Conservation (phyloP, 2,329 filamentous ascomycete species). For the Ascochyta fabae region DNA sequence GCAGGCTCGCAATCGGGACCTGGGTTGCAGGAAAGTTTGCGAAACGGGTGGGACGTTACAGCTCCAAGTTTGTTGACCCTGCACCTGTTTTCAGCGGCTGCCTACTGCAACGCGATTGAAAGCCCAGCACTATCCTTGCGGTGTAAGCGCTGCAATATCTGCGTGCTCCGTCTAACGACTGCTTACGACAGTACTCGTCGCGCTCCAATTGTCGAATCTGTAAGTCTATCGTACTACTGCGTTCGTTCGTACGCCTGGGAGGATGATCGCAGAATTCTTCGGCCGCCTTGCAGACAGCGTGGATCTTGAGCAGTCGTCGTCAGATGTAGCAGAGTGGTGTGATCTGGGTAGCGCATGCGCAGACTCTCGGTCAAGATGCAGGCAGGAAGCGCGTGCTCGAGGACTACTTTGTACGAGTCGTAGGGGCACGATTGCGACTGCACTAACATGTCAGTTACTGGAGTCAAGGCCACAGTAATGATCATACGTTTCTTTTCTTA, state of each 20-base stretch:
- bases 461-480: not conserved
- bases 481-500: not conserved
- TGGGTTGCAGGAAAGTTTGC: conserved; percentile 12
- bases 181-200: not conserved
- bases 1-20: not conserved
- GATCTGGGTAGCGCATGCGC: not conserved
- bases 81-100: conserved; percentile 40
- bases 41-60: conserved; percentile 27
- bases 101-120: conserved; percentile 23
- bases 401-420: not conserved
- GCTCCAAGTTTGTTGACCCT: conserved; percentile 38
- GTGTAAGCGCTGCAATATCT: conserved; percentile 15
- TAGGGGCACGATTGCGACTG: not conserved
- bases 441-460: conserved; percentile 3
- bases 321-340: not conserved
- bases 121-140: conserved; percentile 21
- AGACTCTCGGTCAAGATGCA: not conserved
- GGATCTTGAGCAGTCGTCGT: not conserved
- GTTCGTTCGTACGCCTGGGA: not conserved
- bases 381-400: not conserved
- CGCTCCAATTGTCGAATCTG: not conserved
- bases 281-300: not conserved
- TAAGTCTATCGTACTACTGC: not conserved
- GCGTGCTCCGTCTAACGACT: not conserved
- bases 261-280: not conserved